Evolutionary conservation across 331 rosid genomes (phyloP).

Genomic region (Pyracantha coccinea): DNA sequence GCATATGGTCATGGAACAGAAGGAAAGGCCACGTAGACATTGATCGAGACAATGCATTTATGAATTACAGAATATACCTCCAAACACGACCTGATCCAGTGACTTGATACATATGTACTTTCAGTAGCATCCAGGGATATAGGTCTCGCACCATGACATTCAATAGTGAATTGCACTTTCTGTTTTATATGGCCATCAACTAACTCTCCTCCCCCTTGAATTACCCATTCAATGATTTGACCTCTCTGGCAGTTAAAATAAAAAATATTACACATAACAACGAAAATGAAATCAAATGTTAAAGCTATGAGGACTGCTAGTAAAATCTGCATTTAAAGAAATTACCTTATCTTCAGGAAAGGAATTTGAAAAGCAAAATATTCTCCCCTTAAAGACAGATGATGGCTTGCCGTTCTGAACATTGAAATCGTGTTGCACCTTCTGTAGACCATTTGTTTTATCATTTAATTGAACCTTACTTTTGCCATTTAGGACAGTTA

Average conservation of each 20-base stretch:
- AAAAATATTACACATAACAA: conserved; percentile 2
- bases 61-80: conserved; percentile 43
- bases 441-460: conserved; percentile 25
- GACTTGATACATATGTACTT: conserved; percentile 59
- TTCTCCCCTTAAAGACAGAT: conserved; percentile 51
- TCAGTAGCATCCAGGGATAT: conserved; percentile 19
- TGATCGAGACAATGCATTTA: conserved; percentile 14
- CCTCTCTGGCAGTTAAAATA: conserved; percentile 49
- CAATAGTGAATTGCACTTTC: conserved; percentile 54
- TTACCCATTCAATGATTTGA: conserved; percentile 81
- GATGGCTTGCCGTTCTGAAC: conserved; percentile 42
- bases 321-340: conserved; percentile 13
- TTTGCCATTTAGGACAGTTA: conserved; percentile 28
- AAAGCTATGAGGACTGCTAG: background rate
- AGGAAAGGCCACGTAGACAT: conserved; percentile 13
- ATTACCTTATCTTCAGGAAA: conserved; percentile 84
- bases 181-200: conserved; percentile 37
- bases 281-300: background rate
- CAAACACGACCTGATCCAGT: conserved; percentile 88
- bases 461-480: conserved; percentile 4
- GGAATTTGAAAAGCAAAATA: conserved; percentile 59
- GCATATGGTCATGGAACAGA: conserved; percentile 2
- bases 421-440: conserved; percentile 26
- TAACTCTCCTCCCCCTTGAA: conserved; percentile 76
- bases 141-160: conserved; percentile 65